Percentiles rank a stretch among this genome's conserved stretches.
Conservation (phyloP, 75 land plant genomes). For the Picea glauca region DNA sequence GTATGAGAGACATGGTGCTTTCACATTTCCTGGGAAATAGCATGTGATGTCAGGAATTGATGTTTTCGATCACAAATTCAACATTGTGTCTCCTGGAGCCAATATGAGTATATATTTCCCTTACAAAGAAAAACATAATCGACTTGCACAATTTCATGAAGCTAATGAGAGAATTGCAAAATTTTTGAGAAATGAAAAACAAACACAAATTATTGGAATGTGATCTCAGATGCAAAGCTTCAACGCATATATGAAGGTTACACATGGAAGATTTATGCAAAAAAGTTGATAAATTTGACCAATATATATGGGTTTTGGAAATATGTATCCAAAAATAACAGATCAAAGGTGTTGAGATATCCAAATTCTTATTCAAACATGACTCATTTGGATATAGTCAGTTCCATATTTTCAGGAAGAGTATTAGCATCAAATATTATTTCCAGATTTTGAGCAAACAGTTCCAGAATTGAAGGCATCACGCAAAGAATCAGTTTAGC, state of each 20-base stretch:
- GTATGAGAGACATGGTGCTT: conserved; percentile 89
- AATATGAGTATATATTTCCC: conserved; percentile 88
- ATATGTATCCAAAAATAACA: conserved; percentile 35
- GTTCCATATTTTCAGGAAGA: no score
- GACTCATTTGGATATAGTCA: no score
- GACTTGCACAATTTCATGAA: conserved; percentile 59
- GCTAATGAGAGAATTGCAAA: conserved; percentile 64
- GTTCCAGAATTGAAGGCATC: no score
- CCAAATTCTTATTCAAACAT: no score
- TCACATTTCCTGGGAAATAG: conserved; percentile 81
- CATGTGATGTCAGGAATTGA: conserved; percentile 85
- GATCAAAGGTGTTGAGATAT: no score
- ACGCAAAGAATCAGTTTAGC: no score
- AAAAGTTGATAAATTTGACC: conserved; percentile 54
- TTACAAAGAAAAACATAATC: conserved; percentile 56
- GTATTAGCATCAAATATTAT: no score
- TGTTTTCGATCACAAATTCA: conserved; percentile 95
- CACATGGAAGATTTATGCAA: conserved; percentile 80
- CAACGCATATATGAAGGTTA: conserved; percentile 78
- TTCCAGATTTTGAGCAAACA: no score
- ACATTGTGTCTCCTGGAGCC: conserved; percentile 95
- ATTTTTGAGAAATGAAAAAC: conserved; percentile 75
- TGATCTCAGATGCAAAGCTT: conserved; percentile 65
- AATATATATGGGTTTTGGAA: conserved; percentile 56
- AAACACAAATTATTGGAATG: conserved; percentile 61